Percentiles rank a stretch among this genome's conserved stretches.
Conservation (phyloP, 768 basidiomycete species). For the Calocybe indica region DNA sequence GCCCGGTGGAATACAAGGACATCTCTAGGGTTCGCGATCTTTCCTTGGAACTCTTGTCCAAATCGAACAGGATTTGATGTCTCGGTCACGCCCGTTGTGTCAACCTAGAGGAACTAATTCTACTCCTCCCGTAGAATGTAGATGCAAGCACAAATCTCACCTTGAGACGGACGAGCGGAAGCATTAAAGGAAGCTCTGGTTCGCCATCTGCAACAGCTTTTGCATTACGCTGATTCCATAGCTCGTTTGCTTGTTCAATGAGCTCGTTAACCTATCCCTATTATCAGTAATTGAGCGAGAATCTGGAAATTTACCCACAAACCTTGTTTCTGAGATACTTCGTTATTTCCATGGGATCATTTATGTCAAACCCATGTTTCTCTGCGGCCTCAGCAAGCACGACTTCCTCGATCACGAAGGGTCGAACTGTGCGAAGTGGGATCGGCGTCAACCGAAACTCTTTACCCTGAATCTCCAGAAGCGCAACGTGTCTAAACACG, state of each 20-base stretch:
- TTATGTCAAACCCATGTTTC: constrained; percentile 67
- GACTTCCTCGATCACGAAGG: constrained; percentile 87
- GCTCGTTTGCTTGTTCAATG: constrained; percentile 69
- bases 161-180: constrained; percentile 85
- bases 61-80: constrained; percentile 96
- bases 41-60: constrained; percentile 89
- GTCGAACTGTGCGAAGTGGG: constrained; percentile 85
- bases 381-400: constrained; percentile 72
- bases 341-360: constrained; percentile 77
- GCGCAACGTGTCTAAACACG: constrained; percentile 73
- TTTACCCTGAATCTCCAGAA: constrained; percentile 83
- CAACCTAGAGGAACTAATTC: constrained; percentile 48
- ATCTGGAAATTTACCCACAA: background rate
- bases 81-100: constrained; percentile 85
- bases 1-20: constrained; percentile 86
- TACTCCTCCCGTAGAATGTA: background rate
- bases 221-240: constrained; percentile 74
- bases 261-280: constrained; percentile 62
- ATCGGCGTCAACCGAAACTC: constrained; percentile 84
- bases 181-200: constrained; percentile 58
- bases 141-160: constrained; percentile 26
- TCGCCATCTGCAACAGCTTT: constrained; percentile 57
- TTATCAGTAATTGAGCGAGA: background rate
- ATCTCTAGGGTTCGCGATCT: constrained; percentile 91
- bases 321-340: constrained; percentile 77